Percentiles rank a stretch among this genome's conserved stretches.
These are phyloP conservation scores for Clarkia xantiana DNA, from an alignment of 345 rosid species.

Conservation along the genomic window DNA sequence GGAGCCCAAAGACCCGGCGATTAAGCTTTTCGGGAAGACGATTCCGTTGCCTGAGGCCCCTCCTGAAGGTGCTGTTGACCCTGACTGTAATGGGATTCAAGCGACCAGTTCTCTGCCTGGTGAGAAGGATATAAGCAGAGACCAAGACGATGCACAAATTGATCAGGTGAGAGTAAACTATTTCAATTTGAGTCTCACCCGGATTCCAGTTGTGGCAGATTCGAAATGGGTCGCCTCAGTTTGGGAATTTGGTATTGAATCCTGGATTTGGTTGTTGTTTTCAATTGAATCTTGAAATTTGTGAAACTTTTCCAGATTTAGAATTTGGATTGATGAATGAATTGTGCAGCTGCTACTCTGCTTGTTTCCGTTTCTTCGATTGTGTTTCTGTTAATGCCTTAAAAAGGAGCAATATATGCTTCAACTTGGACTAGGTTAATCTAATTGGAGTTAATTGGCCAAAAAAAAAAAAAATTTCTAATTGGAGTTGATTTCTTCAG, in stretches of 20 bases:
- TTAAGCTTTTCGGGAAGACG: conserved; percentile 82
- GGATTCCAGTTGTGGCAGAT: conserved; percentile 8
- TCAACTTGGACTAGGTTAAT: too few relatives aligned
- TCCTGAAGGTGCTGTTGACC: conserved; percentile 5
- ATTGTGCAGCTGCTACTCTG: too few relatives aligned
- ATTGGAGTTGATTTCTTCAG: too few relatives aligned
- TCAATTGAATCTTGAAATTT: neutral
- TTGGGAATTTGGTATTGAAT: conserved; percentile 10
- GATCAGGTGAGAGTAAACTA: conserved; percentile 12
- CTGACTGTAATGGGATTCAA: conserved; percentile 25
- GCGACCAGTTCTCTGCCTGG: conserved; percentile 21
- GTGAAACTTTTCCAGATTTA: neutral
- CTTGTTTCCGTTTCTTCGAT: too few relatives aligned
- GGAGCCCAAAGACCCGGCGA: conserved; percentile 53
- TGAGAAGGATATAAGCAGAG: conserved; percentile 12
- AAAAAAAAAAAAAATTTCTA: too few relatives aligned
- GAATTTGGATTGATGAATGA: neutral
- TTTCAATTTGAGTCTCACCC: conserved; percentile 10
- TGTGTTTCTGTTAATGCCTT: too few relatives aligned
- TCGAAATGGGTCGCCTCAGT: conserved; percentile 15
- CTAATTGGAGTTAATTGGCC: too few relatives aligned
- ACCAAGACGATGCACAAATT: conserved; percentile 19
- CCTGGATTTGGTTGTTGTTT: neutral
- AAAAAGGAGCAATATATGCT: too few relatives aligned
- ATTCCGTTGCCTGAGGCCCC: conserved; percentile 55